These are phyloP conservation scores for Rhizopogon vulgaris DNA, from an alignment of 768 basidiomycete genomes.

Conservation along the genomic window DNA sequence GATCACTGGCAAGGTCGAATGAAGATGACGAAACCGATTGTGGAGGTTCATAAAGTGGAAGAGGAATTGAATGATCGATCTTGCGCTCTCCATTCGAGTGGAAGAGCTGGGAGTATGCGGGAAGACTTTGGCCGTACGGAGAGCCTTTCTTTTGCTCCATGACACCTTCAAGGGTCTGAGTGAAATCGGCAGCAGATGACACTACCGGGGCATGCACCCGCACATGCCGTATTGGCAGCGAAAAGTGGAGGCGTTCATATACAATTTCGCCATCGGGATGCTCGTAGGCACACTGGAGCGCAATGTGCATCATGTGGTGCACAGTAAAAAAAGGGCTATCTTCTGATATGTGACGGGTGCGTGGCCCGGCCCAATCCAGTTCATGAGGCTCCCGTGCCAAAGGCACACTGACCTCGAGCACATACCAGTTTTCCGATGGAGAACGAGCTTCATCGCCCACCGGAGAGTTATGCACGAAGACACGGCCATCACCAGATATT, in stretches of 20 bases:
- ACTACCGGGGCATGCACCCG: slow-evolving; percentile 27
- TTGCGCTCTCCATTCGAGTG: slow-evolving; percentile 67
- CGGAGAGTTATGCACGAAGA: slow-evolving; percentile 37
- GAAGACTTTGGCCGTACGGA: slow-evolving; percentile 36
- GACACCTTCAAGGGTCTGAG: slow-evolving; percentile 2
- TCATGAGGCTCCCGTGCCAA: slow-evolving; percentile 9
- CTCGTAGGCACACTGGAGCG: slow-evolving; percentile 53
- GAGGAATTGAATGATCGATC: slow-evolving; percentile 55
- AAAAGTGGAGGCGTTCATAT: slow-evolving; percentile 26
- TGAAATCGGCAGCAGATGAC: neutral
- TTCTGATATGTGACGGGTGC: slow-evolving; percentile 36
- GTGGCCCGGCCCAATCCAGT: slow-evolving; percentile 25
- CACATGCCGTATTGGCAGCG: slow-evolving; percentile 48
- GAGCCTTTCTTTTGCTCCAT: slow-evolving; percentile 7
- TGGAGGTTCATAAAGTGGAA: slow-evolving; percentile 58
- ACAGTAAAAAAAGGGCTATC: slow-evolving; percentile 53
- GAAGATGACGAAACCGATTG: slow-evolving; percentile 1
- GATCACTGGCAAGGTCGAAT: neutral
- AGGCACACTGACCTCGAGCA: slow-evolving; percentile 16
- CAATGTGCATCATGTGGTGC: slow-evolving; percentile 45
- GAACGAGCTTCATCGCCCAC: slow-evolving; percentile 8
- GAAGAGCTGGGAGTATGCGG: slow-evolving; percentile 76
- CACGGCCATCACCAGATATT: slow-evolving; percentile 43
- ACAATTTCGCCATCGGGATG: slow-evolving; percentile 27
- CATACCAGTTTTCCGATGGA: slow-evolving; percentile 21